phyloP scores from a whole-genome alignment of 495 filamentous ascomycete species.

The Neurospora tetrasperma region DNA sequence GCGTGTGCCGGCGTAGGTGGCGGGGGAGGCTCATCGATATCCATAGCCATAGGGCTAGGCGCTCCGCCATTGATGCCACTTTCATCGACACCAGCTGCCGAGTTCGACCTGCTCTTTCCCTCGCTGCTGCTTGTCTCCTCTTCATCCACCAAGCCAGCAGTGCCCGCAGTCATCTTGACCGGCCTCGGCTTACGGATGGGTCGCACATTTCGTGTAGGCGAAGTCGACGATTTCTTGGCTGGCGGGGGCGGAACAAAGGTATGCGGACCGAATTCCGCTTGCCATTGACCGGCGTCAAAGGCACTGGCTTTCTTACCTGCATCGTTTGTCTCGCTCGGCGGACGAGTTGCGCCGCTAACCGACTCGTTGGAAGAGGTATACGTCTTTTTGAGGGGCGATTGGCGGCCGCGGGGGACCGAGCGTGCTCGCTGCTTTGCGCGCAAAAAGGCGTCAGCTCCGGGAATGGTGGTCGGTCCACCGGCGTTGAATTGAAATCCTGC shows the following conservation, averaged over 20 bases:
- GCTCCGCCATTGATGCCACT: constrained; percentile 7
- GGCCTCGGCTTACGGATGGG: constrained; percentile 31
- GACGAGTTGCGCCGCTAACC: constrained; percentile 1
- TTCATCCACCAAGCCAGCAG: constrained; percentile 37
- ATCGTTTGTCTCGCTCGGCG: constrained; percentile 1
- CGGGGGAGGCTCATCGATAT: constrained; percentile 40
- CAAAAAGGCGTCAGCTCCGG: constrained; percentile 19
- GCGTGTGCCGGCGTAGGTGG: background rate
- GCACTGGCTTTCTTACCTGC: constrained; percentile 19
- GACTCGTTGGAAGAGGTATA: constrained; percentile 11
- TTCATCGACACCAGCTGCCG: constrained; percentile 3
- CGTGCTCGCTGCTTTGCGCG: constrained; percentile 25
- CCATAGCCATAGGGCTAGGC: constrained; percentile 42
- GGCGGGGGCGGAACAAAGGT: constrained; percentile 40
- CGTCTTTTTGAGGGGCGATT: constrained; percentile 17
- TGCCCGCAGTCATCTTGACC: constrained; percentile 32
- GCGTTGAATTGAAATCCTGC: constrained; percentile 34
- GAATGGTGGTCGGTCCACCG: constrained; percentile 15
- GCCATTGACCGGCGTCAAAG: constrained; percentile 60
- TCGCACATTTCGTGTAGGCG: constrained; percentile 28
- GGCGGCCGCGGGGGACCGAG: constrained; percentile 27
- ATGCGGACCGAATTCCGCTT: constrained; percentile 49
- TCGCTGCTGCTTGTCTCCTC: constrained; percentile 30
- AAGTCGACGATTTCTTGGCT: constrained; percentile 19
- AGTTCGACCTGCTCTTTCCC: constrained; percentile 14